Percentiles rank a stretch among this genome's conserved stretches.
These are phyloP conservation scores for Phialophora tarda DNA, from an alignment of 2,329 filamentous ascomycete species.

Conservation along the genomic window DNA sequence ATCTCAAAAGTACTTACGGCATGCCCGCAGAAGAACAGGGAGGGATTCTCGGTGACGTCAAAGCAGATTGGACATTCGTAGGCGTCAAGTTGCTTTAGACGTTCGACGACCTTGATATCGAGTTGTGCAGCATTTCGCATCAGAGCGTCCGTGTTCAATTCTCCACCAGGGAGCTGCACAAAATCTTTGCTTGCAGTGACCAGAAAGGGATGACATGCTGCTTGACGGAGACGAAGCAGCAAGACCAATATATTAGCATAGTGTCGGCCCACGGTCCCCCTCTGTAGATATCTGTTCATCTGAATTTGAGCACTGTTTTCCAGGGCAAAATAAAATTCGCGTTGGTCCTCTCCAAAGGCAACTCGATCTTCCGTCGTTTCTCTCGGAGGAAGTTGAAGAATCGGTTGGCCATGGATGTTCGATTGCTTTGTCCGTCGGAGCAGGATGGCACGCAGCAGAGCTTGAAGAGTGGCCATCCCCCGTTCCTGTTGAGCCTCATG, in stretches of 20 bases:
- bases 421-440: slow-evolving; percentile 82
- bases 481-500: slow-evolving; percentile 48
- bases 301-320: slow-evolving; percentile 70
- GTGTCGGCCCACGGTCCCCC: slow-evolving; percentile 63
- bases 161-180: slow-evolving; percentile 55
- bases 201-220: slow-evolving; percentile 72
- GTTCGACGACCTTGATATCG: slow-evolving; percentile 64
- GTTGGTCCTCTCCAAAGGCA: slow-evolving; percentile 70
- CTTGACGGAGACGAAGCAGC: slow-evolving; percentile 77
- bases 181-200: slow-evolving; percentile 63
- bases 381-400: slow-evolving; percentile 71
- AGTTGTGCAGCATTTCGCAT: slow-evolving; percentile 64
- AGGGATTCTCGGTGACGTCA: slow-evolving; percentile 74
- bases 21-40: slow-evolving; percentile 85
- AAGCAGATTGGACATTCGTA: slow-evolving; percentile 86
- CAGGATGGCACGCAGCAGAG: slow-evolving; percentile 78
- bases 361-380: slow-evolving; percentile 66
- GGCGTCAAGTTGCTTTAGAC: slow-evolving; percentile 64
- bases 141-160: slow-evolving; percentile 61
- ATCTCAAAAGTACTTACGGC: slow-evolving; percentile 49
- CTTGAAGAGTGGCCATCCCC: slow-evolving; percentile 74
- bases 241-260: slow-evolving; percentile 83
- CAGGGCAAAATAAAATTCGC: slow-evolving; percentile 67
- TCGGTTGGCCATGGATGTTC: slow-evolving; percentile 77
- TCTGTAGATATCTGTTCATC: slow-evolving; percentile 74